Evolutionary conservation across 306 rosid species (phyloP).

Genomic region (Trifolium subterraneum): DNA sequence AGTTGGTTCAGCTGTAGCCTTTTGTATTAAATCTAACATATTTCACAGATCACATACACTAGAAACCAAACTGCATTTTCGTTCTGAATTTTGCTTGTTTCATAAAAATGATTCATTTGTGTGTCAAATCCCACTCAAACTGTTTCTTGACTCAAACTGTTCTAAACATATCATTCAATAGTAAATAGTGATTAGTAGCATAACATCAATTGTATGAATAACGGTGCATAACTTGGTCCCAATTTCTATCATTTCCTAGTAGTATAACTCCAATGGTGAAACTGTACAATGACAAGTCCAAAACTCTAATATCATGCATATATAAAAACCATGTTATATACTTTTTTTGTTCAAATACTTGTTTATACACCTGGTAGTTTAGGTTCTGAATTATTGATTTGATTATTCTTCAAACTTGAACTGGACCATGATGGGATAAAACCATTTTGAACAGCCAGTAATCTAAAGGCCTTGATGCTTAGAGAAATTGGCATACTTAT

Average conservation of each 20-base stretch:
- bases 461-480: conserved; percentile 20
- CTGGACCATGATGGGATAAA: neutral
- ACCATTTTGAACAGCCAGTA: conserved; percentile 4
- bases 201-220: neutral
- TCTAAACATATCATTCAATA: conserved; percentile 1
- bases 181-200: neutral
- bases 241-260: neutral
- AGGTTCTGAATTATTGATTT: neutral
- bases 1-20: neutral
- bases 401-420: neutral
- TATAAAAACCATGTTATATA: neutral
- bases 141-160: conserved; percentile 6
- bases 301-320: neutral
- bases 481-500: neutral
- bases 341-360: neutral
- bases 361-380: neutral
- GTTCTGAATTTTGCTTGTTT: conserved; percentile 28
- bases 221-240: neutral
- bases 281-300: conserved; percentile 6
- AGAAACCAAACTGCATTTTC: conserved; percentile 1
- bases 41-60: neutral
- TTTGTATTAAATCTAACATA: conserved; percentile 4
- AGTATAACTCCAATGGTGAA: neutral
- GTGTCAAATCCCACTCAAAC: conserved; percentile 13
- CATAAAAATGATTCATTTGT: neutral